Evolutionary conservation across 148 eudicot species (phyloP), one percentile per base, ranked within the genome.

Genomic region (Pouteria glomerata): DNA sequence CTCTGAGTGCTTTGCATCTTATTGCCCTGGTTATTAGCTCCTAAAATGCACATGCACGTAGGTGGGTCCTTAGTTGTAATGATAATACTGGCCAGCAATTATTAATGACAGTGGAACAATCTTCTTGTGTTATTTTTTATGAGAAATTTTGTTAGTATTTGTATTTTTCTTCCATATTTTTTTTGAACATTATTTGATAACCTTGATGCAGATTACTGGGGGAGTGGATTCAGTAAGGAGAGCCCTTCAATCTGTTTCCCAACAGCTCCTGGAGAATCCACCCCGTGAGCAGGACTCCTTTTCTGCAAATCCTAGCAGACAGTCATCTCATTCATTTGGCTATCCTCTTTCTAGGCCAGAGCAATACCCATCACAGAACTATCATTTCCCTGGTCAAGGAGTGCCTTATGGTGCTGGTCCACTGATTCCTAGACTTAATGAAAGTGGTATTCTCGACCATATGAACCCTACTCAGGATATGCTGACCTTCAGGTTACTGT

Each of bases 221-320:
- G 62, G 30, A 19, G 77, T 76, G 57, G 87, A 92, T 81, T 86
- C 85, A 8, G 85, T 90, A 51, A 85, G 81, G 82, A 88, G 80
- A 82, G 99, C 97, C 61, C 81, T 90, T 81, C 83, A 74, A 75
- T 75, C 82, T 53, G 85, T 92, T 80, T 88, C 90, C 26, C 88
- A 83, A 74, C 91, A 84, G 65, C 85, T 90, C 31, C 68, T 90
- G 62, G 90, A 81, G 79, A 68, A 80, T 79, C 61, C 81, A 50
- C 65, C 80, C 62, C 80, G 47, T 23, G 88, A 88, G 61, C 80
- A 79, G 72, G 96, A 85, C 47, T 57, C 81, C 12, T 60, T 81
- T 66, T 84, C 92, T 77, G 69, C 73, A 42, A 80, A 80, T 57
- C 53, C 76, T 45, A 42, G 73, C 56, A 87, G 82, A 35, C 82